Percentiles rank a stretch among this genome's conserved stretches.
Conservation (phyloP, 306 rosid genomes). For the Lathyrus aphaca region DNA sequence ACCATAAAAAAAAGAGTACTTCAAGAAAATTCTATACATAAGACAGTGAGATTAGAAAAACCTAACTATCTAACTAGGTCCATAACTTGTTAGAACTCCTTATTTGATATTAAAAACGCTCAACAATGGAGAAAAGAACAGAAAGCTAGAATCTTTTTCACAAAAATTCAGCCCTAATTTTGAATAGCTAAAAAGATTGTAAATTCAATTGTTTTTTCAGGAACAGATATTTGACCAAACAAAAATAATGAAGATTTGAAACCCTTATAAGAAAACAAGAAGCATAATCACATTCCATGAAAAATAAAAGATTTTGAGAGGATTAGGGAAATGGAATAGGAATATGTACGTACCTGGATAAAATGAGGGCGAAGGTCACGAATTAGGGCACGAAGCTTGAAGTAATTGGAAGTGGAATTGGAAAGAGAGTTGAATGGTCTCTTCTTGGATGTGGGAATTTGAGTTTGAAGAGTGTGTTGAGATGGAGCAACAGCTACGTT, state of each 20-base stretch:
- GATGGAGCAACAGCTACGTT: constrained; percentile 19
- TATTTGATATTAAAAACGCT: background rate
- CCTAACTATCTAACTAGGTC: constrained; percentile 7
- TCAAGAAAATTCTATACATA: background rate
- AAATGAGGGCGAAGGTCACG: constrained; percentile 81
- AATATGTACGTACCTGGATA: constrained; percentile 60
- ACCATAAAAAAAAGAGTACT: background rate
- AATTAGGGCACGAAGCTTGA: constrained; percentile 68
- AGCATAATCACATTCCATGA: background rate
- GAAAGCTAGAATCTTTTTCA: background rate
- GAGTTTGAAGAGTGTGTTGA: constrained; percentile 13
- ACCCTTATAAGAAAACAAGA: background rate
- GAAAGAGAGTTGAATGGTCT: constrained; percentile 54
- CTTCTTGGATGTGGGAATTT: constrained; percentile 41
- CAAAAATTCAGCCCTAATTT: constrained; percentile 14
- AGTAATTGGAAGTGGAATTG: constrained; percentile 45
- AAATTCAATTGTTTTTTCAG: background rate
- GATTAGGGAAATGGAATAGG: background rate
- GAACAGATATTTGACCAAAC: background rate
- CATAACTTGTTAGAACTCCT: constrained; percentile 4
- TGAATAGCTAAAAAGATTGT: background rate
- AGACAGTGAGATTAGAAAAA: constrained; percentile 2
- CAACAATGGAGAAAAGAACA: constrained; percentile 2
- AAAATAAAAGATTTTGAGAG: background rate
- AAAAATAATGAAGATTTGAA: background rate